A percentile compares a stretch with the other conserved stretches of the same genome.
These are phyloP conservation scores for Mucuna pruriens DNA, from an alignment of 306 rosid genomes.

Conservation along the genomic window DNA sequence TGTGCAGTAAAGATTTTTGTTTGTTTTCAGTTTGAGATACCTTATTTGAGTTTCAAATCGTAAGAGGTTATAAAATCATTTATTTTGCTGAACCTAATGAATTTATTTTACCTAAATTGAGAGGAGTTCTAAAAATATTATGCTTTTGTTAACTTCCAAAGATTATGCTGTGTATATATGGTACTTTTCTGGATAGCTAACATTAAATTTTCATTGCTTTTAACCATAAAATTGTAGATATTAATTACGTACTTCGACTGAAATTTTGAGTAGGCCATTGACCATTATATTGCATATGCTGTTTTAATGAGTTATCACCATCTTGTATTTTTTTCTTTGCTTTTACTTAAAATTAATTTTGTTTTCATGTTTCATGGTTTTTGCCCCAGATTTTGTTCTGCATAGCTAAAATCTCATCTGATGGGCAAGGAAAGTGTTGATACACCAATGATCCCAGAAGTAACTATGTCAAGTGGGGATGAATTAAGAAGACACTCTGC, in stretches of 20 bases:
- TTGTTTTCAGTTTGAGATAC: constrained; percentile 10
- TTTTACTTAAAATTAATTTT: not conserved
- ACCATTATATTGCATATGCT: constrained; percentile 23
- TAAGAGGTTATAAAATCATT: constrained; percentile 8
- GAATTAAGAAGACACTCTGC: constrained; percentile 62
- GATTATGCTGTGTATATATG: constrained; percentile 7
- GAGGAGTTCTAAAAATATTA: not conserved
- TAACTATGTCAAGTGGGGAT: constrained; percentile 36
- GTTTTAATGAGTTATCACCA: not conserved
- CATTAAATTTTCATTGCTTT: not conserved
- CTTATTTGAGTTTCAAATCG: constrained; percentile 16
- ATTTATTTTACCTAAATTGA: not conserved
- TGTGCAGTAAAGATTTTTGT: constrained; percentile 8
- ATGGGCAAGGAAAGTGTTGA: constrained; percentile 54
- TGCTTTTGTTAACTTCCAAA: constrained; percentile 5
- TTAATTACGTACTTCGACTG: not conserved
- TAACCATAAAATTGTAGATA: not conserved
- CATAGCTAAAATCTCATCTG: constrained; percentile 15
- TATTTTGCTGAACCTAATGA: not conserved
- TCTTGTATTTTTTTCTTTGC: not conserved
- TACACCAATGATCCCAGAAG: constrained; percentile 39
- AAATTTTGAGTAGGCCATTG: constrained; percentile 2
- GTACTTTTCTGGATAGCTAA: not conserved
- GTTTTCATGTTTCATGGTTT: constrained; percentile 52
- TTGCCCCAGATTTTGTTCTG: constrained; percentile 35